Conservation (phyloP, 2,329 filamentous ascomycete genomes). For the Verticillium albo-atrum region DNA sequence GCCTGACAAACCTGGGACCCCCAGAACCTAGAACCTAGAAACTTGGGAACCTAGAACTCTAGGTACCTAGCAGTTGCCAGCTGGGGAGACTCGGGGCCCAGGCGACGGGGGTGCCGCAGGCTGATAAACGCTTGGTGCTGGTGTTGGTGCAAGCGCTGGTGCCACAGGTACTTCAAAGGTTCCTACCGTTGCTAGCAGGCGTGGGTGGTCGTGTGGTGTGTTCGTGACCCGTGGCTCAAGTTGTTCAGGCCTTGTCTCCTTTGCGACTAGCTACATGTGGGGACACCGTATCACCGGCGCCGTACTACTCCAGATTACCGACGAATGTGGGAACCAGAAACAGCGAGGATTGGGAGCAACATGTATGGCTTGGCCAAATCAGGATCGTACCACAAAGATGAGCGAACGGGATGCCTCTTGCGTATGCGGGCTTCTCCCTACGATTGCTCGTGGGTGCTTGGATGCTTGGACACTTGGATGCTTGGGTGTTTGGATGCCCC, state of each 20-base stretch:
- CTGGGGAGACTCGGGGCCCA: not conserved
- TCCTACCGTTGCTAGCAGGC: too few relatives aligned
- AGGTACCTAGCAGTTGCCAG: not conserved
- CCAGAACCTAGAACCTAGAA: too few relatives aligned
- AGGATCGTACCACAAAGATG: not conserved
- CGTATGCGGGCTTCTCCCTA: not conserved
- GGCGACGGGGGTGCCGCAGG: not conserved
- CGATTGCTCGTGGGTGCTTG: not conserved
- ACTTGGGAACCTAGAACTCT: not conserved
- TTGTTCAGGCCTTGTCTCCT: too few relatives aligned
- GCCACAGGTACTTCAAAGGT: not conserved
- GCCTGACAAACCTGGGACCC: too few relatives aligned
- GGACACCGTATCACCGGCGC: conserved; percentile 2
- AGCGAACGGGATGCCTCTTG: not conserved
- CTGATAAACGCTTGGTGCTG: not conserved
- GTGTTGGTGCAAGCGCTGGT: not conserved
- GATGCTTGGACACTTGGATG: not conserved
- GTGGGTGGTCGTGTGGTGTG: not conserved
- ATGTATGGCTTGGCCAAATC: not conserved
- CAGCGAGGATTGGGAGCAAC: too few relatives aligned
- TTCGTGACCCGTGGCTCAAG: too few relatives aligned
- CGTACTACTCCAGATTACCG: conserved; percentile 17
- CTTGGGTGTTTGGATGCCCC: not conserved
- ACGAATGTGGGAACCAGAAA: conserved; percentile 14
- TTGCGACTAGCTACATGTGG: not conserved